These are phyloP conservation scores for Singerocomus inundabilis DNA, from an alignment of 1,284 basidiomycete species.

Conservation along the genomic window DNA sequence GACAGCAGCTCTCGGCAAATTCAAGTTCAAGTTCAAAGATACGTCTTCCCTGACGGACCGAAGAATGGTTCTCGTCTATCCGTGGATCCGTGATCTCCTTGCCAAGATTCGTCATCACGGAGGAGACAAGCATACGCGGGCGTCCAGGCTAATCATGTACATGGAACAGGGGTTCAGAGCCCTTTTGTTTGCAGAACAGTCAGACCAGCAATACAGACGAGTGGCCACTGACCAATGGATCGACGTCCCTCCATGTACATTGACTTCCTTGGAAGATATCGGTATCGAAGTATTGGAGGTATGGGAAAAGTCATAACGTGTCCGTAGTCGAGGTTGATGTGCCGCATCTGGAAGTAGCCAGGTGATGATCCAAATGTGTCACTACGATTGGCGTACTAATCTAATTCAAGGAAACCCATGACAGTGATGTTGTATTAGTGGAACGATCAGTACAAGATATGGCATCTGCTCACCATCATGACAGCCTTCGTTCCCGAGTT, in stretches of 20 bases:
- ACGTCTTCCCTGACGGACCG: not conserved
- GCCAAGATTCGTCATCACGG: not conserved
- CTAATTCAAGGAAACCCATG: no score
- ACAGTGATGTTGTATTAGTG: not conserved
- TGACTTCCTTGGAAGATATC: not conserved
- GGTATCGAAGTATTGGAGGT: no score
- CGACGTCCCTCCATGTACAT: not conserved
- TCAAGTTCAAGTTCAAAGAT: not conserved
- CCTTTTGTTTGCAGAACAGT: conserved; percentile 7
- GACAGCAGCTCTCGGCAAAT: conserved; percentile 2
- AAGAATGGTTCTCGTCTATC: conserved; percentile 7
- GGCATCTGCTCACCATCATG: no score
- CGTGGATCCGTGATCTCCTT: conserved; percentile 13
- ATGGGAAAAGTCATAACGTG: no score
- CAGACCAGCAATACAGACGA: conserved; percentile 2
- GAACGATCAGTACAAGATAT: no score
- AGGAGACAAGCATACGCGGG: not conserved
- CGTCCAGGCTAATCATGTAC: not conserved
- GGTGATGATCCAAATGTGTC: no score
- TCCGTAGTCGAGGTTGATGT: no score
- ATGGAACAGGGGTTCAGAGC: conserved; percentile 15
- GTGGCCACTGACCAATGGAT: conserved; percentile 9
- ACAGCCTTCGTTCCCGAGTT: no score
- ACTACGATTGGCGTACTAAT: no score
- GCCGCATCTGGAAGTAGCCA: not conserved